These are phyloP conservation scores for Xylaria digitata DNA, from an alignment of 2,329 filamentous ascomycete genomes.

Conservation along the genomic window DNA sequence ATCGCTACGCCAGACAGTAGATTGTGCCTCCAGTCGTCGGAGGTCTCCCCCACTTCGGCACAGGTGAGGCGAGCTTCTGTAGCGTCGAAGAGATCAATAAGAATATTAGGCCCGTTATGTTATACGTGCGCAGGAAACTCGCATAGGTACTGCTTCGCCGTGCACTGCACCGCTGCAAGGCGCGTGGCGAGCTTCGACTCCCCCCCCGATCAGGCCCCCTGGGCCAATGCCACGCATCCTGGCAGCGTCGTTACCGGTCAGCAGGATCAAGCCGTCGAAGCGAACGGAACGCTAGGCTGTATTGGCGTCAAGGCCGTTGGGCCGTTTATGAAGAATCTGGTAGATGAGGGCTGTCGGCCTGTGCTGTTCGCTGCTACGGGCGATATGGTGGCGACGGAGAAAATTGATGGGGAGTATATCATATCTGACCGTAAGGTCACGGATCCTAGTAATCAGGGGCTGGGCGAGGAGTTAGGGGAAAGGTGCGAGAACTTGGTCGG, in stretches of 20 bases:
- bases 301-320: slow-evolving; percentile 54
- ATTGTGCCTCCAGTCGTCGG: slow-evolving; percentile 61
- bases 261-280: slow-evolving; percentile 58
- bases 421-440: slow-evolving; percentile 61
- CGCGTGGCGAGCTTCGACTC: slow-evolving; percentile 50
- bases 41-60: slow-evolving; percentile 56
- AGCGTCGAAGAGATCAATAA: slow-evolving; percentile 60
- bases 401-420: slow-evolving; percentile 60
- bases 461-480: too few relatives aligned
- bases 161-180: slow-evolving; percentile 55
- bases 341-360: slow-evolving; percentile 59
- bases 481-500: slow-evolving; percentile 60
- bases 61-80: slow-evolving; percentile 54
- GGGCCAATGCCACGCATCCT: slow-evolving; percentile 62
- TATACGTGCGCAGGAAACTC: slow-evolving; percentile 63
- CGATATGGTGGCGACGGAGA: slow-evolving; percentile 55
- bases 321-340: slow-evolving; percentile 62
- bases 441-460: slow-evolving; percentile 53
- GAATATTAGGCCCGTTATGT: slow-evolving; percentile 59
- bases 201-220: slow-evolving; percentile 52
- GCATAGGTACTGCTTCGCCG: slow-evolving; percentile 59
- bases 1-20: slow-evolving; percentile 58
- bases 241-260: slow-evolving; percentile 57
- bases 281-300: slow-evolving; percentile 60
- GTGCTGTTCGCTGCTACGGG: slow-evolving; percentile 61